Percentiles rank a stretch among this genome's conserved stretches.
Evolutionary conservation across 140 eudicot species (phyloP).

Genomic region (Flaveria floridana): DNA sequence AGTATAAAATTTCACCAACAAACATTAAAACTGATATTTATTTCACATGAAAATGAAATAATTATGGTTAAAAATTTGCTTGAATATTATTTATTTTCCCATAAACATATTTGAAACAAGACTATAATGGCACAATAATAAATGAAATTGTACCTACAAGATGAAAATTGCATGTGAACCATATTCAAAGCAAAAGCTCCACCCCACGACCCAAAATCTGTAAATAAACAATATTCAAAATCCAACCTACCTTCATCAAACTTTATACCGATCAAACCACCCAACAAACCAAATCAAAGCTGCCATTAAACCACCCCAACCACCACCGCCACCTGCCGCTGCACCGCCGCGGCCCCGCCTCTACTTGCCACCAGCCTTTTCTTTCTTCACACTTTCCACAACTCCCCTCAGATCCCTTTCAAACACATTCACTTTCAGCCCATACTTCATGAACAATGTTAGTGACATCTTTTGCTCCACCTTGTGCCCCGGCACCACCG

Average conservation of each 20-base stretch:
- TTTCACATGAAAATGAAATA: conserved; percentile 7
- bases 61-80: conserved; percentile 27
- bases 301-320: conserved; percentile 42
- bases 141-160: conserved; percentile 47
- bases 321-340: conserved; percentile 10
- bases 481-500: conserved; percentile 56
- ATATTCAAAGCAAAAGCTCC: conserved; percentile 36
- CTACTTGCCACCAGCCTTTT: conserved; percentile 22
- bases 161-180: conserved; percentile 44
- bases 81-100: conserved; percentile 29
- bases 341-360: neutral
- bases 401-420: conserved; percentile 55
- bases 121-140: conserved; percentile 43
- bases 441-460: conserved; percentile 89
- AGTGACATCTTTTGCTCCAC: conserved; percentile 93
- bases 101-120: conserved; percentile 29
- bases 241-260: conserved; percentile 42
- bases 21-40: conserved; percentile 18
- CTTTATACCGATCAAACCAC: conserved; percentile 41
- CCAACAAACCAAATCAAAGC: conserved; percentile 39
- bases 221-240: conserved; percentile 35
- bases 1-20: conserved; percentile 19
- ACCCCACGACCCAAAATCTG: conserved; percentile 35
- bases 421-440: conserved; percentile 69
- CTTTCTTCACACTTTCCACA: conserved; percentile 40